Evolutionary conservation across 345 rosid genomes (phyloP), one percentile per base, ranked within the genome.

Genomic region (Ceriops zippeliana): DNA sequence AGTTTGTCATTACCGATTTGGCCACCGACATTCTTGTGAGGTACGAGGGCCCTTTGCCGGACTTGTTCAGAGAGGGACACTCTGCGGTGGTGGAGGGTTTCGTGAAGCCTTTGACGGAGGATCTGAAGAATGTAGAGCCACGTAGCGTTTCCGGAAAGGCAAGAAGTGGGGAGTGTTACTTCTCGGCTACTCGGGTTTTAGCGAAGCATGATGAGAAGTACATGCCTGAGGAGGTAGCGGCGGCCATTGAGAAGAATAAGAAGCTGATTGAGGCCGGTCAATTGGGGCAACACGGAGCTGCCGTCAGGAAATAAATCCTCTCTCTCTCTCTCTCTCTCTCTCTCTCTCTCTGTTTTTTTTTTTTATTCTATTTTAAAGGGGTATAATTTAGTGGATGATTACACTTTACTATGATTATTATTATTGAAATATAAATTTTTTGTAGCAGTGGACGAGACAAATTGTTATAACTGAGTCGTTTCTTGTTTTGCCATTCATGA

Each of bases 121-220:
- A 91, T 47, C 66, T 83, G 24, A 89, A 66, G 83, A 79, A 79
- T 32, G 69, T 59, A 26, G 83, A 88, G 0, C 71, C 73, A 0
- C 85, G 81, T 74, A 52, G 86, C 16, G 86, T 91, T 37, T 88
- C 90, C 0, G 85, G 51, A 74, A 95, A 95, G 72, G 96, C 97
- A 0, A 82, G 97, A 62, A 64, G 81, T 38, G 73, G 74, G 1
- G 93, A 88, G 2, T 87, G 91, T 52, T 95, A 76, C 74, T 90
- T 95, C 72, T 76, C 89, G 10, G 96, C 98, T 0, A 79, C 86
- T 0, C 96, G 90, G 75, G 99, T 95, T 80, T 79, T 95, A 70
- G 98, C 99, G 51, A 95, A 95, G 89, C 98, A 95, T 16, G 98
- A 95, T 11, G 99, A 95, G 79, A 95, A 95, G 90, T 95, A 95